phyloP scores from a whole-genome alignment of 2,329 filamentous ascomycete genomes.

The Periconia macrospinosa region DNA sequence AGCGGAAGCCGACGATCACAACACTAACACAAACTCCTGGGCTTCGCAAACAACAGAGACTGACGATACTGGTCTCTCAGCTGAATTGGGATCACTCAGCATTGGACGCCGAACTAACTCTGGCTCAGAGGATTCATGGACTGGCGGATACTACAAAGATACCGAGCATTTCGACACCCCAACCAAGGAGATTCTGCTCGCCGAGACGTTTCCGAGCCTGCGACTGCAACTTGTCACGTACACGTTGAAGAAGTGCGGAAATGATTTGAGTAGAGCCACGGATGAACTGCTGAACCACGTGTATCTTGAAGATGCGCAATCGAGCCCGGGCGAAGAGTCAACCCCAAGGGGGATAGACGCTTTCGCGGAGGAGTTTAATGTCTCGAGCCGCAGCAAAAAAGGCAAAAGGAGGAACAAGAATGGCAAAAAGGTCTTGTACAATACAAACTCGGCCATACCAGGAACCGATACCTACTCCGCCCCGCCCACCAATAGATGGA shows the following conservation, averaged over 20 bases:
- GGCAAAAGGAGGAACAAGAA: slow-evolving; percentile 42
- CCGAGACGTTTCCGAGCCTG: slow-evolving; percentile 71
- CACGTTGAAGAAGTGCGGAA: slow-evolving; percentile 67
- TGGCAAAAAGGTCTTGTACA: slow-evolving; percentile 17
- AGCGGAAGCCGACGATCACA: slow-evolving; percentile 25
- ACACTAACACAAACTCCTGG: slow-evolving; percentile 42
- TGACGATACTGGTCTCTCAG: slow-evolving; percentile 54
- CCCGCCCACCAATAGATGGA: slow-evolving; percentile 58
- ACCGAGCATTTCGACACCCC: slow-evolving; percentile 55
- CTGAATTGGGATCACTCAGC: slow-evolving; percentile 47
- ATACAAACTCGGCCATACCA: slow-evolving; percentile 23
- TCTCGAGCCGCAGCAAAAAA: slow-evolving; percentile 43
- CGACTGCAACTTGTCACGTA: slow-evolving; percentile 67
- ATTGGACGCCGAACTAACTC: slow-evolving; percentile 18
- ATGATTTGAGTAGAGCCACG: slow-evolving; percentile 70
- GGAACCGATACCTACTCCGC: slow-evolving; percentile 17
- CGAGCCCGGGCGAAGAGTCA: slow-evolving; percentile 47
- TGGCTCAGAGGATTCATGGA: slow-evolving; percentile 24
- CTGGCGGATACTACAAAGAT: slow-evolving; percentile 38
- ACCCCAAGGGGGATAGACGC: slow-evolving; percentile 76
- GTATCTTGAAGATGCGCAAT: slow-evolving; percentile 70
- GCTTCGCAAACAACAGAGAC: slow-evolving; percentile 51
- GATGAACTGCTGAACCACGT: slow-evolving; percentile 80
- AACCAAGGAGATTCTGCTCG: slow-evolving; percentile 65
- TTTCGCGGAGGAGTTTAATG: slow-evolving; percentile 65